A percentile compares a stretch with the other conserved stretches of the same genome.
phyloP scores from a whole-genome alignment of 2,329 filamentous ascomycete species.

The Apiospora koreana region DNA sequence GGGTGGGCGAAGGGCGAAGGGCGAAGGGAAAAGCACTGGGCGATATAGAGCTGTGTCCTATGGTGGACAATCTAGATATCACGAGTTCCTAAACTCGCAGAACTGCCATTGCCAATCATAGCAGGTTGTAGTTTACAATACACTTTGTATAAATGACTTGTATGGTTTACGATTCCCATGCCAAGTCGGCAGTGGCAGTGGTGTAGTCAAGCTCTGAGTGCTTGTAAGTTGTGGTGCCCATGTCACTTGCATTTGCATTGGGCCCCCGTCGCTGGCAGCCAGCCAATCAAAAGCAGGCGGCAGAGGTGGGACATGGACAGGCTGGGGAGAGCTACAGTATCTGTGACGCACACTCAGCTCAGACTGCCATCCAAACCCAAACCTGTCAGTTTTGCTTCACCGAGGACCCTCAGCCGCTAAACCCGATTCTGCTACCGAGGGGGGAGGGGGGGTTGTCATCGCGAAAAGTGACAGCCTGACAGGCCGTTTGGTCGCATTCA shows the following conservation, averaged over 20 bases:
- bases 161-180: background rate
- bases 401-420: conserved; percentile 15
- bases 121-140: background rate
- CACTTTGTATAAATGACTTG: background rate
- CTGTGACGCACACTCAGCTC: background rate
- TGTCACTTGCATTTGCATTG: background rate
- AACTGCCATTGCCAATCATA: background rate
- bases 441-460: conserved; percentile 11
- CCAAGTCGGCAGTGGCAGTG: background rate
- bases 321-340: too few relatives aligned
- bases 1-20: background rate
- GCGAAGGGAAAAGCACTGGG: background rate
- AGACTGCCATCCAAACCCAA: background rate
- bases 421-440: conserved; percentile 20
- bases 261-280: background rate
- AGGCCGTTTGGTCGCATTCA: background rate
- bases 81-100: background rate
- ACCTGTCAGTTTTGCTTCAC: background rate
- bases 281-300: background rate
- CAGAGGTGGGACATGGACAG: background rate
- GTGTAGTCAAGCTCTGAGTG: background rate
- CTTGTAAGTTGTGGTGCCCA: too few relatives aligned
- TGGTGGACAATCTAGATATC: background rate
- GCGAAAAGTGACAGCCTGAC: background rate
- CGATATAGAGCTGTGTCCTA: background rate